Evolutionary conservation across 2,329 filamentous ascomycete species (phyloP).

Genomic region (Ophiocordyceps camponoti-saundersi): DNA sequence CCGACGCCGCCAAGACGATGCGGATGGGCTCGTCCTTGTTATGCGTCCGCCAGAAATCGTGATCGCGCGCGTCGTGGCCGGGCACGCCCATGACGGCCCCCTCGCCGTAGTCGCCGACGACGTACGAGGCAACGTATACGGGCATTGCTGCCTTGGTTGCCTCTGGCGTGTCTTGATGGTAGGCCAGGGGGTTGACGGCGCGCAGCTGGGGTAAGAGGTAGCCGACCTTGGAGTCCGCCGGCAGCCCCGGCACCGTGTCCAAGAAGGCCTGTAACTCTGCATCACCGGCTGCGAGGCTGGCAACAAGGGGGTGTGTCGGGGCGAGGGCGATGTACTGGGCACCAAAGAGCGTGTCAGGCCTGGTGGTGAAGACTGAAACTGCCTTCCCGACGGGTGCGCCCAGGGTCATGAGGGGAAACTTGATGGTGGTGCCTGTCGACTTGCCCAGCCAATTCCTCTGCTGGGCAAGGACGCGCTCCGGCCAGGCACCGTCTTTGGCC

Average conservation of each 20-base stretch:
- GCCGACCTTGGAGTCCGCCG: conserved; percentile 44
- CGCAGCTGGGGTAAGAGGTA: conserved; percentile 46
- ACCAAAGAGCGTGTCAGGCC: conserved; percentile 74
- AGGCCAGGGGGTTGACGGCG: conserved; percentile 49
- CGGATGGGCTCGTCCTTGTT: conserved; percentile 40
- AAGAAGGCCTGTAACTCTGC: conserved; percentile 50
- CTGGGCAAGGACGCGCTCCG: conserved; percentile 66
- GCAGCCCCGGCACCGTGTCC: conserved; percentile 37
- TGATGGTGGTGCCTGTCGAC: conserved; percentile 55
- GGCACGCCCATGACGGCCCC: conserved; percentile 88
- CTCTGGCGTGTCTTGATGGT: conserved; percentile 31
- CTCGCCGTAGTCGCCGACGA: conserved; percentile 70
- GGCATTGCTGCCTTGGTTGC: conserved; percentile 42
- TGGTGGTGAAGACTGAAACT: conserved; percentile 66
- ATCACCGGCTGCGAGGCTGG: conserved; percentile 40
- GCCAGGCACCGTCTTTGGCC: conserved; percentile 51
- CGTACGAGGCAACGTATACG: conserved; percentile 70
- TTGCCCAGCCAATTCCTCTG: conserved; percentile 81
- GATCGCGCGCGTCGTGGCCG: conserved; percentile 64
- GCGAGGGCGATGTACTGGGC: conserved; percentile 75
- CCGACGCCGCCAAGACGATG: conserved; percentile 40
- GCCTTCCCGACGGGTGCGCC: conserved; percentile 22
- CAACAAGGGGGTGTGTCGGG: conserved; percentile 52
- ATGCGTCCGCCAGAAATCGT: conserved; percentile 66
- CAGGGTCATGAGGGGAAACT: conserved; percentile 42